phyloP scores from a whole-genome alignment of 2,329 filamentous ascomycete species.

The Cryphonectria japonica region DNA sequence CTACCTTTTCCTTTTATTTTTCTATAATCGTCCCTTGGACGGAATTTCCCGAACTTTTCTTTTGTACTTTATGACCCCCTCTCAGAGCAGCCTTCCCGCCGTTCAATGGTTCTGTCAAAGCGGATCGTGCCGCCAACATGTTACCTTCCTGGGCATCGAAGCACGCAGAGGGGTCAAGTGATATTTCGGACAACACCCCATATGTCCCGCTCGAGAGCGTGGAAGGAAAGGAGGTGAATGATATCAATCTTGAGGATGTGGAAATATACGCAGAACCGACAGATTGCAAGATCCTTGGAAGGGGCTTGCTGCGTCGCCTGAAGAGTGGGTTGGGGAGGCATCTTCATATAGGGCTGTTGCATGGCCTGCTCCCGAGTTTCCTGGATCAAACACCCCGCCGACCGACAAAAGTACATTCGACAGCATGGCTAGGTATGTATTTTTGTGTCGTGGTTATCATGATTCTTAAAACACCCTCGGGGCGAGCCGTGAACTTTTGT shows the following conservation, averaged over 20 bases:
- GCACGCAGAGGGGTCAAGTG: not conserved
- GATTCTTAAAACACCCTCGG: not conserved
- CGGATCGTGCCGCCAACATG: not conserved
- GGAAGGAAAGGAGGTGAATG: conserved; percentile 16
- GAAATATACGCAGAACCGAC: not conserved
- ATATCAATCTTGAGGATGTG: not conserved
- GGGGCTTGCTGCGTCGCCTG: not conserved
- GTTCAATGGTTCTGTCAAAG: not conserved
- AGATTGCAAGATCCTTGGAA: not conserved
- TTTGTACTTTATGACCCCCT: not conserved
- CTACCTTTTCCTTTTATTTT: not conserved
- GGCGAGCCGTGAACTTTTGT: not conserved
- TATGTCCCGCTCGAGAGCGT: conserved; percentile 14
- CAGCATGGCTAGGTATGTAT: conserved; percentile 28
- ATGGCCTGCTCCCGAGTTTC: conserved; percentile 25
- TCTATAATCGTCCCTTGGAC: not conserved
- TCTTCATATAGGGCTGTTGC: not conserved
- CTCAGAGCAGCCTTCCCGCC: not conserved
- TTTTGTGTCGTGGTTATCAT: not conserved
- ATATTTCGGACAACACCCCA: not conserved
- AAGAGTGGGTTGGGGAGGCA: not conserved
- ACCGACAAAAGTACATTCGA: conserved; percentile 24
- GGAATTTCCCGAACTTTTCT: not conserved
- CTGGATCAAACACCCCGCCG: conserved; percentile 8
- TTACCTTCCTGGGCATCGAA: not conserved